Base-by-base conservation (phyloP, 768 basidiomycete species). In the Suillus tomentosus region DNA sequence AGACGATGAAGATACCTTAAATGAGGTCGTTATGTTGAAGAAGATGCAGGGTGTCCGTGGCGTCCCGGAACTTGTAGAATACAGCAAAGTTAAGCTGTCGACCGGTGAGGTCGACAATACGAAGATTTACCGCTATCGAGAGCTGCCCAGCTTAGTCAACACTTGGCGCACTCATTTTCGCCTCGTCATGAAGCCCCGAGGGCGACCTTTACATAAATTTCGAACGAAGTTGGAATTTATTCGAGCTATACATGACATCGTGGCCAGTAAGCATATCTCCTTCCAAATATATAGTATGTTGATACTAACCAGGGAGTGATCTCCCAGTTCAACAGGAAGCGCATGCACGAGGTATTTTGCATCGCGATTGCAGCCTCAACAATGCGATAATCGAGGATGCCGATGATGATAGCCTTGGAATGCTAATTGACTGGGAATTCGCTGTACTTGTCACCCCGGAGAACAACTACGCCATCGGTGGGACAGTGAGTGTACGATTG, bases 1-100 rank as follows among this genome's bases (percentile, higher is more conserved):
- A 10, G 15, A 53, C 1, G 53, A 63, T 19, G 42, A 53, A 2
- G n/a, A 62, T 24, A 61, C 47, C 39, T 61, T 55, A 3, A 63
- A 58, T 1, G 60, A 68, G 43, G 56, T 51, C 2, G n/a, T 7
- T 11, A 67, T 67, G 9, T 31, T 67, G 9, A n/a, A 37, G 7
- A 59, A 39, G 5, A 61, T 68, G 19, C 39, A 61, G 6, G 39
- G 11, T 9, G 45, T 68, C 15, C 11, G 42, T 24, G 65, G 62
- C 7, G 7, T 62, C 17, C 66, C 54, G 0, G 3, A 42, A 6
- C 64, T 65, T 5, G 3, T 66, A 14, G 40, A 65, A 24, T 31
- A 36, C 15, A 17, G 50, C 24, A 27, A 27, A 3, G 50, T 51
- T 9, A 27, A 51, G 15, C 24, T 51, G 27, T 17, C 10, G 8